These are phyloP conservation scores for Parafenestella ontariensis DNA, from an alignment of 2,329 filamentous ascomycete genomes.

Conservation along the genomic window DNA sequence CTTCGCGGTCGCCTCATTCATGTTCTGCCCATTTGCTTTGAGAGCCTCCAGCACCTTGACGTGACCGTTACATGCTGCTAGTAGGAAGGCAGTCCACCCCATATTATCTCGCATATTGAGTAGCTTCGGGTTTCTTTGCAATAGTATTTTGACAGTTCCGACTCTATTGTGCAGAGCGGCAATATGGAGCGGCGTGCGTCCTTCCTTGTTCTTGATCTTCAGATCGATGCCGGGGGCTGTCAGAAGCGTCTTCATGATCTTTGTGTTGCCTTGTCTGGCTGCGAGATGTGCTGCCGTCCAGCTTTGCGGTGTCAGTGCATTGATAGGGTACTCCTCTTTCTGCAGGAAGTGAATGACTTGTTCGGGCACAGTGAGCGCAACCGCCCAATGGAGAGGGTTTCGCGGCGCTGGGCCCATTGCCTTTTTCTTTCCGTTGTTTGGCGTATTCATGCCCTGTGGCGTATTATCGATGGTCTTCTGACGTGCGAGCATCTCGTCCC, in stretches of 20 bases:
- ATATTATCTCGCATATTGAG: constrained; percentile 12
- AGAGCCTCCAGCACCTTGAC: constrained; percentile 17
- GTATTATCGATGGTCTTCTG: background rate
- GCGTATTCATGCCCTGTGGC: background rate
- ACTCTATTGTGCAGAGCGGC: constrained; percentile 15
- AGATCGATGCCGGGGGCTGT: constrained; percentile 19
- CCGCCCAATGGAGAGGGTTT: constrained; percentile 27
- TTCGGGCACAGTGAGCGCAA: constrained; percentile 14
- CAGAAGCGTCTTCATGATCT: constrained; percentile 19
- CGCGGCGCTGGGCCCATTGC: constrained; percentile 20
- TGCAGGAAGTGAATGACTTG: constrained; percentile 19
- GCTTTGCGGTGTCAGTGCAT: constrained; percentile 20
- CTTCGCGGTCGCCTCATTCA: constrained; percentile 17
- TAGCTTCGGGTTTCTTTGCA: constrained; percentile 10
- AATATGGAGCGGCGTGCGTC: constrained; percentile 22
- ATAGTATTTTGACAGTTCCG: constrained; percentile 13
- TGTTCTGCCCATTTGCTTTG: constrained; percentile 16
- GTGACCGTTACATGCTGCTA: constrained; percentile 19
- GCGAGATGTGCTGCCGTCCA: constrained; percentile 28
- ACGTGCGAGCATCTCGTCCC: constrained; percentile 12
- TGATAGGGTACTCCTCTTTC: constrained; percentile 26
- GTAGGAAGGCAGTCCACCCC: constrained; percentile 17
- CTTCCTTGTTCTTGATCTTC: constrained; percentile 20
- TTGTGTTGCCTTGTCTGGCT: constrained; percentile 17
- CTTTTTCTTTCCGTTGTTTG: constrained; percentile 1